phyloP scores from a whole-genome alignment of 176 grass and related monocot genomes.

The Ampelocalamus luodianensis region DNA sequence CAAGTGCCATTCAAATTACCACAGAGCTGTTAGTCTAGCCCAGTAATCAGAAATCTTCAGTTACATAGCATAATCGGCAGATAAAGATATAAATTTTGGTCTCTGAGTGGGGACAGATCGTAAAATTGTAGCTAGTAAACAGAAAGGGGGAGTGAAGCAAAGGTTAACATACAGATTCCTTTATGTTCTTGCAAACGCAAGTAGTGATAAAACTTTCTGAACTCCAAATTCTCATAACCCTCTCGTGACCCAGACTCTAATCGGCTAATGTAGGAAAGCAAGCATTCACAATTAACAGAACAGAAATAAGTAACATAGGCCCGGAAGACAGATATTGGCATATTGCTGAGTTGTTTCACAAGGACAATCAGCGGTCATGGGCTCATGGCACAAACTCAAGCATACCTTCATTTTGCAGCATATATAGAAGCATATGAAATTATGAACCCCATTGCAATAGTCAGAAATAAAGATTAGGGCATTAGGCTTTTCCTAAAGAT shows the following conservation, averaged over 20 bases:
- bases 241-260: not conserved
- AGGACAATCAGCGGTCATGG: not conserved
- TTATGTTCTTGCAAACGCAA: not conserved
- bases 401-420: not conserved
- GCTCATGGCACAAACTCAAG: not conserved
- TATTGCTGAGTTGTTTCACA: not conserved
- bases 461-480: not conserved
- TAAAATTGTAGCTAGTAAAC: not conserved
- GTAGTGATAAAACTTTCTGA: not conserved
- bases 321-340: not conserved
- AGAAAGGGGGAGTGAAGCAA: not conserved
- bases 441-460: not conserved
- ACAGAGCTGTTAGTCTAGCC: not conserved
- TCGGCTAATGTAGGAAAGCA: not conserved
- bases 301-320: not conserved
- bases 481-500: not conserved
- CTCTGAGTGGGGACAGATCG: not conserved
- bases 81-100: not conserved
- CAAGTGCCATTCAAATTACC: not conserved
- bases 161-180: not conserved
- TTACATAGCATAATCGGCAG: not conserved
- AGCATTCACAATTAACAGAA: not conserved
- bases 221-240: not conserved
- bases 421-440: not conserved
- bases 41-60: not conserved